These are phyloP conservation scores for Citeromyces matritensis DNA, from an alignment of 805 yeast species.

Conservation along the genomic window DNA sequence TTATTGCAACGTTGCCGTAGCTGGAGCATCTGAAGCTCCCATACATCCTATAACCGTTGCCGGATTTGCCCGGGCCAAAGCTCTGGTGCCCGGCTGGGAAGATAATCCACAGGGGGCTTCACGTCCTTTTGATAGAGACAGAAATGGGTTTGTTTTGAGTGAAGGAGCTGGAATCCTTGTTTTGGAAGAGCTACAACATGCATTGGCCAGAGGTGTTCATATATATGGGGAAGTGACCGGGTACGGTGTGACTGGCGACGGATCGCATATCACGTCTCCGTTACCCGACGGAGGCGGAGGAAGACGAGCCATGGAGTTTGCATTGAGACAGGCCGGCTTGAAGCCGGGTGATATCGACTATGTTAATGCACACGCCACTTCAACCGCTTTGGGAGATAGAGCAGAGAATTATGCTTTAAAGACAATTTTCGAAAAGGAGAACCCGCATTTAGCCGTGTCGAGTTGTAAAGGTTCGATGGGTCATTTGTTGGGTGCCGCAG, in stretches of 20 bases:
- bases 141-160: slow-evolving; percentile 84
- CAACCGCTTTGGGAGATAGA: slow-evolving; percentile 77
- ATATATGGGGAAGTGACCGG: slow-evolving; percentile 78
- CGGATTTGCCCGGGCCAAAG: slow-evolving; percentile 83
- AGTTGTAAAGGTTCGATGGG: slow-evolving; percentile 91
- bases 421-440: slow-evolving; percentile 25
- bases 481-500: slow-evolving; percentile 92
- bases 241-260: slow-evolving; percentile 88
- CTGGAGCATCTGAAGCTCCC: slow-evolving; percentile 89
- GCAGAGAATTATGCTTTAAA: slow-evolving; percentile 74
- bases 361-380: slow-evolving; percentile 94
- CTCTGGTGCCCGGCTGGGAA: slow-evolving; percentile 50
- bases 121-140: slow-evolving; percentile 67
- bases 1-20: slow-evolving; percentile 75
- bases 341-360: slow-evolving; percentile 43
- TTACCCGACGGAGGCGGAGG: slow-evolving; percentile 77
- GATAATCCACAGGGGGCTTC: slow-evolving; percentile 55
- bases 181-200: slow-evolving; percentile 68
- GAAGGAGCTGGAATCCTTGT: slow-evolving; percentile 85
- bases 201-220: slow-evolving; percentile 36
- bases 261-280: slow-evolving; percentile 89
- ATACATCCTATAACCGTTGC: slow-evolving; percentile 78
- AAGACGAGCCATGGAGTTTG: slow-evolving; percentile 63
- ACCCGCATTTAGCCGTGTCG: slow-evolving; percentile 35
- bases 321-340: slow-evolving; percentile 37